Conservation (phyloP, 129 eudicot species). For the Chrysanthemum seticuspe region DNA sequence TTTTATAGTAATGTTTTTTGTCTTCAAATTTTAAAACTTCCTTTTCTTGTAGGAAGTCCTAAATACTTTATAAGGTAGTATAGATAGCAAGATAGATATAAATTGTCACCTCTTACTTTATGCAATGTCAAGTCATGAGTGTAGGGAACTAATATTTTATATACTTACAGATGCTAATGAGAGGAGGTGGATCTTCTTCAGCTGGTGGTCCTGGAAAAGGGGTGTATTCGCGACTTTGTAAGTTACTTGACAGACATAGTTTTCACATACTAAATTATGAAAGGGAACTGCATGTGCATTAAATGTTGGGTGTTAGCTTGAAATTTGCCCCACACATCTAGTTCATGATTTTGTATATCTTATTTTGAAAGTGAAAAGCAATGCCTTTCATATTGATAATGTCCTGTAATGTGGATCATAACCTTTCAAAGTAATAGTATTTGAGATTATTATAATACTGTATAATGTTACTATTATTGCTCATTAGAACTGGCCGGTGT, state of each 20-base stretch:
- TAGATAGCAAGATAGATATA: not conserved
- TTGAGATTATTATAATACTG: too few relatives aligned
- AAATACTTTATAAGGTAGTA: too few relatives aligned
- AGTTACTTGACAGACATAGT: conserved; percentile 29
- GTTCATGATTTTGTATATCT: too few relatives aligned
- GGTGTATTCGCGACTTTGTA: conserved; percentile 93
- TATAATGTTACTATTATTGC: too few relatives aligned
- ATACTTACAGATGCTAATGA: conserved; percentile 78
- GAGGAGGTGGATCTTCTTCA: conserved; percentile 98
- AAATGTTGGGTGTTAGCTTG: not conserved
- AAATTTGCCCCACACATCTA: too few relatives aligned
- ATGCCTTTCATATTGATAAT: not conserved
- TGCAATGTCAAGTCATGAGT: conserved; percentile 12
- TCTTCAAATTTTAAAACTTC: too few relatives aligned
- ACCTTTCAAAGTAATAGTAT: too few relatives aligned
- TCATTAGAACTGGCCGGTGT: too few relatives aligned
- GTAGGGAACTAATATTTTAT: conserved; percentile 8
- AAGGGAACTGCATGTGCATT: conserved; percentile 10
- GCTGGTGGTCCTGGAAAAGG: conserved; percentile 99
- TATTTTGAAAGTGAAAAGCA: too few relatives aligned
- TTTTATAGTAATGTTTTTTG: too few relatives aligned
- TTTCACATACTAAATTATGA: not conserved
- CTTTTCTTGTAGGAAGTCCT: too few relatives aligned
- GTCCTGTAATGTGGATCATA: not conserved
- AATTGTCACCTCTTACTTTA: conserved; percentile 5